Evolutionary conservation across 306 rosid species (phyloP), one percentile per base, ranked within the genome.

Genomic region (Ceratonia siliqua): DNA sequence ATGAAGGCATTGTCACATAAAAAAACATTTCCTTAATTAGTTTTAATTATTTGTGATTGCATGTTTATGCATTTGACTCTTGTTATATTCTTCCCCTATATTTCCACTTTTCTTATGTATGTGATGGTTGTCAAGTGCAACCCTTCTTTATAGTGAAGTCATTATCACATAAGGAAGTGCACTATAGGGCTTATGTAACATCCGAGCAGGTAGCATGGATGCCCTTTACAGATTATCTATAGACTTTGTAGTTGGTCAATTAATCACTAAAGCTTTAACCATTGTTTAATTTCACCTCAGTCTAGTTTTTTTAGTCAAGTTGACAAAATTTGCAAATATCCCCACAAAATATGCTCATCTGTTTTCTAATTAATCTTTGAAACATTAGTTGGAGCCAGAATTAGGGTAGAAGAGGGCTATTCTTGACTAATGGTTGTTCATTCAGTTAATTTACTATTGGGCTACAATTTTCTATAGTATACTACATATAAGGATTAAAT

Each of bases 131-230:
- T 62, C 84, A 91, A 95, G 95, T 91, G 85, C 99, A 94, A 87
- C 87, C 93, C 49, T 92, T 94, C 89, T 88, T 94, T 75, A 81
- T 97, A 8, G 76, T 90, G 84, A 92, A 89, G 82, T 97, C 97
- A 46, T 83, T 92, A 75, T 94, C 96, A 28, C 92, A 90, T 24
- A 94, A 94, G 85, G 99, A 94, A 84, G 97, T 94, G 74, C 97
- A 94, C 82, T 94, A 94, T 92, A 97, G 99, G 79, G 95, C 95
- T 27, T 74, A 89, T 94, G 99, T 97, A 43, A 91, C 99, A 64
- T 86, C 92, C 25, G 99, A 94, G 79, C 99, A 94, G 99, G 99
- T 92, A 85, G 25, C 7, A 11, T 77, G 67, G 72, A 36, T 68
- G 24, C 54, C 58, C 61, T 73, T 73, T 61, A 24, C 46, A 27